Evolutionary conservation across 805 yeast species (phyloP), one percentile per base, ranked within the genome.

Genomic region (Ogataea glucozyma): DNA sequence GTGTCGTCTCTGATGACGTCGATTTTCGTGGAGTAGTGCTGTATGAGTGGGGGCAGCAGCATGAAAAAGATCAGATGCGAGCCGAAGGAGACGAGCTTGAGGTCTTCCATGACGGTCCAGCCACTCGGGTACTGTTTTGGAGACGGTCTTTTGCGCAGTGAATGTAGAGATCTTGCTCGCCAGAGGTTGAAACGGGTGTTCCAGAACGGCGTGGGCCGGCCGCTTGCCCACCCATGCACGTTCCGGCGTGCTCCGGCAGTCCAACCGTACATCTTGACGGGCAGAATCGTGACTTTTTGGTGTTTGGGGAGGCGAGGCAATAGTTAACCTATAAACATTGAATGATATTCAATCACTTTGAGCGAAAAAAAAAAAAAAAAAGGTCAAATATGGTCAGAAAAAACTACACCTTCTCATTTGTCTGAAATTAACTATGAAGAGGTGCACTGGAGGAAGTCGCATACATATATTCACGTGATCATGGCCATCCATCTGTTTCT

Each of bases 401-500:
- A 19, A 20, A 6, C 10, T 7, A 13, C 26, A 32, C 18, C 16
- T n/a, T n/a, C n/a, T n/a, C n/a, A n/a, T n/a, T n/a, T n/a, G n/a
- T n/a, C n/a, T n/a, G n/a, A n/a, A n/a, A n/a, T n/a, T n/a, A n/a
- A n/a, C n/a, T n/a, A n/a, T n/a, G n/a, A n/a, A n/a, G 18, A 20
- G 39, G 36, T 35, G 35, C n/a, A n/a, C 19, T 8, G 19, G 35
- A n/a, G 19, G 19, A 23, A n/a, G n/a, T n/a, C n/a, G n/a, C n/a
- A 13, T 14, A 13, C 13, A 14, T 9, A 26, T 13, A 41, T 33
- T 24, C 11, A 33, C 31, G n/a, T n/a, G n/a, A n/a, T n/a, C n/a
- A 60, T 60, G 64, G 62, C 53, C 7, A 48, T 51, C 14, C 52
- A 49, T 32, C 53, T 71, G 18, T 57, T 52, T n/a, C 43, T 71